These are phyloP conservation scores for Linum trigynum DNA, from an alignment of 345 rosid species.

Conservation along the genomic window DNA sequence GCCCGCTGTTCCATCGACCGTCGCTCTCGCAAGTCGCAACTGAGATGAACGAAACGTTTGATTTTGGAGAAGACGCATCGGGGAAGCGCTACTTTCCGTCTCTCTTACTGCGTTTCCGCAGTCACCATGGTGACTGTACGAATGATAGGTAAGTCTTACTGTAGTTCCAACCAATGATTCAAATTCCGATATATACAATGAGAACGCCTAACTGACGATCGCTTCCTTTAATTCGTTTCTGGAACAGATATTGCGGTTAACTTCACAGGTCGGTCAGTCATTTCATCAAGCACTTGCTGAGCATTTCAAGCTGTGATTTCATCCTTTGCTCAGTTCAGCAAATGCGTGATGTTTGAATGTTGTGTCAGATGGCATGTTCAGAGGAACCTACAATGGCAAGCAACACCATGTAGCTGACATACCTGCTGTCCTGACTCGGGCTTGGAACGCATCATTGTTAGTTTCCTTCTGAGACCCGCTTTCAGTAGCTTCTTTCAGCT, in stretches of 20 bases:
- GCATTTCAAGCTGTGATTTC: background rate
- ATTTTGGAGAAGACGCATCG: no score
- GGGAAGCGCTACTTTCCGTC: background rate
- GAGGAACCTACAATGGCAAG: conserved; percentile 82
- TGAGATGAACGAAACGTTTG: background rate
- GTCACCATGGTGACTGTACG: conserved; percentile 48
- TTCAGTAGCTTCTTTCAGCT: conserved; percentile 1
- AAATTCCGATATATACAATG: background rate
- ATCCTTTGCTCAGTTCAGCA: background rate
- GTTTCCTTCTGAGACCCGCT: background rate
- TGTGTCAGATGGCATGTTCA: conserved; percentile 85
- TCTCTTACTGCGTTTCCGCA: background rate
- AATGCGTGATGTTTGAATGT: background rate
- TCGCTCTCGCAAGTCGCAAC: no score
- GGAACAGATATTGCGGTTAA: conserved; percentile 88
- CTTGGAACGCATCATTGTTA: conserved; percentile 92
- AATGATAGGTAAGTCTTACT: conserved; percentile 71
- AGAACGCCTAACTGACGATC: background rate
- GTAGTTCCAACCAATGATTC: background rate
- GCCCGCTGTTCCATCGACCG: no score
- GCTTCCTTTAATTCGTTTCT: background rate
- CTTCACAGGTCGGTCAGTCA: conserved; percentile 72
- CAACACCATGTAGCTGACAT: conserved; percentile 67
- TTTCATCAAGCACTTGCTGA: conserved; percentile 42
- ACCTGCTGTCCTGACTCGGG: conserved; percentile 62